Conservation (phyloP, 371 early-diverging fungal genomes). For the Nematocida minor region DNA sequence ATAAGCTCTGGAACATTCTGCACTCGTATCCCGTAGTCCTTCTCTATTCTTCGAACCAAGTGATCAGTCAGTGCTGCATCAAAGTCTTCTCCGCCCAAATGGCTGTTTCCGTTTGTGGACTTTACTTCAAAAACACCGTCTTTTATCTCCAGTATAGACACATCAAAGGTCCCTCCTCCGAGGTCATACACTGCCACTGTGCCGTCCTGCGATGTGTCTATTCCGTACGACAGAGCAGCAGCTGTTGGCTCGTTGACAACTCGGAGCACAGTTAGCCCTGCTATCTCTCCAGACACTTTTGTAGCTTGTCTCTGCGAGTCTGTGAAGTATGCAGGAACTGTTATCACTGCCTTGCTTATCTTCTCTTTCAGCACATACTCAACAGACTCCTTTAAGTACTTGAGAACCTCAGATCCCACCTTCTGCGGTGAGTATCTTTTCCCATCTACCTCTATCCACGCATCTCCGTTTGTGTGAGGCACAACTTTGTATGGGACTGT, state of each 20-base stretch:
- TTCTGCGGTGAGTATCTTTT: slow-evolving; percentile 87
- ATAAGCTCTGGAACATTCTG: slow-evolving; percentile 70
- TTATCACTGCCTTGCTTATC: slow-evolving; percentile 82
- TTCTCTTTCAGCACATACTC: slow-evolving; percentile 71
- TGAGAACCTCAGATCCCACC: slow-evolving; percentile 81
- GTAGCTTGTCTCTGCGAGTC: slow-evolving; percentile 96
- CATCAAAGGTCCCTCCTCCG: slow-evolving; percentile 99
- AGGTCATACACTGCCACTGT: slow-evolving; percentile 97
- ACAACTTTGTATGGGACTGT: slow-evolving; percentile 81
- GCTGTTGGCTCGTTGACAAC: slow-evolving; percentile 98
- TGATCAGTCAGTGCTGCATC: slow-evolving; percentile 69
- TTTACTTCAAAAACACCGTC: slow-evolving; percentile 87
- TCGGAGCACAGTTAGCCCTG: slow-evolving; percentile 86
- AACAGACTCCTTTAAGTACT: slow-evolving; percentile 86
- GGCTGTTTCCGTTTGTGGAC: slow-evolving; percentile 74
- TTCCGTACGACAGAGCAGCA: slow-evolving; percentile 91
- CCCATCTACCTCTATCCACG: slow-evolving; percentile 85
- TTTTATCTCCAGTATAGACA: slow-evolving; percentile 89
- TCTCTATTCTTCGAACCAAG: slow-evolving; percentile 74
- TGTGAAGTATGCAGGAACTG: slow-evolving; percentile 85
- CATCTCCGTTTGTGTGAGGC: slow-evolving; percentile 81
- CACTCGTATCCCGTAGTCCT: slow-evolving; percentile 68
- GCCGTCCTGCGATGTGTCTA: slow-evolving; percentile 83
- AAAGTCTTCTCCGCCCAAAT: slow-evolving; percentile 96
- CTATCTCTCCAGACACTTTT: slow-evolving; percentile 89